phyloP scores from a whole-genome alignment of 1,284 basidiomycete genomes.

The Coniferiporia sulphurascens region DNA sequence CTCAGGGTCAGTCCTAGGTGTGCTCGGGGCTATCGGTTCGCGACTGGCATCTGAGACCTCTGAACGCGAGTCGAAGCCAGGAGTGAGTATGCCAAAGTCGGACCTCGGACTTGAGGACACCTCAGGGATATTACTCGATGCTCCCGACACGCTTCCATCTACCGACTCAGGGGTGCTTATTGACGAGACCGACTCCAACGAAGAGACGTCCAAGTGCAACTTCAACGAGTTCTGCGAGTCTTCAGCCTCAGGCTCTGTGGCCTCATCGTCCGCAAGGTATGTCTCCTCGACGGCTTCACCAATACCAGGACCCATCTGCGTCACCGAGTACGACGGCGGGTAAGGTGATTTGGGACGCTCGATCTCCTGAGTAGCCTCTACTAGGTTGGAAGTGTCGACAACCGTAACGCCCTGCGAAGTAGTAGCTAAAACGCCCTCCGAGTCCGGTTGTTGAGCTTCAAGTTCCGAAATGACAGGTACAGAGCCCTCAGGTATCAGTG shows the following conservation, averaged over 20 bases:
- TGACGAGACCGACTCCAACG: not conserved
- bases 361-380: not conserved
- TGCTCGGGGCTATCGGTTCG: constrained; percentile 8
- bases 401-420: not conserved
- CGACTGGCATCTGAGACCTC: constrained; percentile 19
- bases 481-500: not conserved
- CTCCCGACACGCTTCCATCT: constrained; percentile 1
- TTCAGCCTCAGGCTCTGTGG: not conserved
- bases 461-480: not conserved
- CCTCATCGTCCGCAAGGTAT: not conserved
- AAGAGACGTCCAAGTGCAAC: not conserved
- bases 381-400: not conserved
- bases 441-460: not conserved
- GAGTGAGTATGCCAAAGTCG: constrained; percentile 11
- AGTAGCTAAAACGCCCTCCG: not conserved
- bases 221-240: not conserved
- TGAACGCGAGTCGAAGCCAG: constrained; percentile 14
- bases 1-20: constrained; percentile 16
- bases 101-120: constrained; percentile 10
- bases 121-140: constrained; percentile 12
- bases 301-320: constrained; percentile 12
- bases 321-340: constrained; percentile 16
- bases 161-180: not conserved
- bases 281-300: not conserved
- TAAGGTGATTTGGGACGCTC: constrained; percentile 17